These are phyloP conservation scores for Penicillium sp. DNA, from an alignment of 2,329 filamentous ascomycete genomes.

Conservation along the genomic window DNA sequence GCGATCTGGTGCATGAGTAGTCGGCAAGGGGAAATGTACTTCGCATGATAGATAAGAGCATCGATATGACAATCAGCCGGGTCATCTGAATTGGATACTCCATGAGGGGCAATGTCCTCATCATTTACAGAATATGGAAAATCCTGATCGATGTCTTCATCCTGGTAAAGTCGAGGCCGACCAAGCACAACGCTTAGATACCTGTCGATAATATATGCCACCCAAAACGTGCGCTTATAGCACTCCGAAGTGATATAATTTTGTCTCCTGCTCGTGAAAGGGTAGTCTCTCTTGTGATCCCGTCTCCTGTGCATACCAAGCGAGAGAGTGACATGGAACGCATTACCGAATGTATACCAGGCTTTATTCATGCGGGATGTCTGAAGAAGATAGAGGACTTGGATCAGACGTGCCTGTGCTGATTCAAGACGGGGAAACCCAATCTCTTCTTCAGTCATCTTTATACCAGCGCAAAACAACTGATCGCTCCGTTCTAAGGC, in stretches of 20 bases:
- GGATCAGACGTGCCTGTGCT: not conserved
- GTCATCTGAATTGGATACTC: not conserved
- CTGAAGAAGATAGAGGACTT: not conserved
- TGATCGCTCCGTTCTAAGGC: not conserved
- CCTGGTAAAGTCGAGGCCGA: not conserved
- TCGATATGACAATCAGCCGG: not conserved
- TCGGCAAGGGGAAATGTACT: not conserved
- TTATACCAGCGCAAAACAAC: not conserved
- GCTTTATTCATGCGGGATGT: not conserved
- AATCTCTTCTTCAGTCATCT: not conserved
- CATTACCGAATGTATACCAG: not conserved
- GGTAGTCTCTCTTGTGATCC: constrained; percentile 18
- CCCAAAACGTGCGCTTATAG: not conserved
- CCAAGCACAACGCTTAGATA: not conserved
- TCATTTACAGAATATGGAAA: not conserved
- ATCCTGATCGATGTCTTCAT: not conserved
- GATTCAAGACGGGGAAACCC: not conserved
- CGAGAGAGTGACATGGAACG: constrained; percentile 9
- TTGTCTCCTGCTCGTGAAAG: constrained; percentile 11
- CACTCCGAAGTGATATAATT: constrained; percentile 35
- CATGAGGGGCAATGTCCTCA: not conserved
- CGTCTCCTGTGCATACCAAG: constrained; percentile 26
- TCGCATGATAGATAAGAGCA: not conserved
- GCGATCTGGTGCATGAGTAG: too few relatives aligned
- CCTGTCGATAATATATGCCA: not conserved